Conservation (phyloP, 169 alveolate genomes). For the Cystoisospora suis region DNA sequence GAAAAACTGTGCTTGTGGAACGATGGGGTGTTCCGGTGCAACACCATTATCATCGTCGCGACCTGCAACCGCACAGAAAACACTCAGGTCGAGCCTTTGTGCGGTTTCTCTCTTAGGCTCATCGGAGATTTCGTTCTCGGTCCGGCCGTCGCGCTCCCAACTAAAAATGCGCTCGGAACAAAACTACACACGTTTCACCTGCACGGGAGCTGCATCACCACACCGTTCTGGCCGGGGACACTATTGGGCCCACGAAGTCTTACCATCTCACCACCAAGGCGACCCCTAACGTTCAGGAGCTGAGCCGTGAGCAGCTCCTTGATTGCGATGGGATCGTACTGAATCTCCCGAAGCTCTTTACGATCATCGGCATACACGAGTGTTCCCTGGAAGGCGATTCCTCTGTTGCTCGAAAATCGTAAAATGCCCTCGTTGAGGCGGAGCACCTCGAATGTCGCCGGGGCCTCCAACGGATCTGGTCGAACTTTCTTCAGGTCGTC, state of each 20-base stretch:
- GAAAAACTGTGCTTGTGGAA: conserved; percentile 58
- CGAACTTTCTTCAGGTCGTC: background rate
- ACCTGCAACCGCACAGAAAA: conserved; percentile 7
- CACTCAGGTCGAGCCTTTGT: background rate
- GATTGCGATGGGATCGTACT: conserved; percentile 51
- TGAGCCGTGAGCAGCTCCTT: conserved; percentile 50
- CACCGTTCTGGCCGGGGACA: too few species aligned
- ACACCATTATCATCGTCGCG: conserved; percentile 45
- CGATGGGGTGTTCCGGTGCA: conserved; percentile 37
- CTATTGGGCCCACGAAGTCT: too few species aligned
- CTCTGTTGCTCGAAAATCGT: background rate
- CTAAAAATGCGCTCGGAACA: too few species aligned
- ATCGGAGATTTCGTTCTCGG: background rate
- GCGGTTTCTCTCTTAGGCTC: background rate
- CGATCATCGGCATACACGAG: conserved; percentile 47
- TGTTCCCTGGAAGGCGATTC: conserved; percentile 41
- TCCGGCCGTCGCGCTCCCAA: too few species aligned
- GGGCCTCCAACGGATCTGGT: conserved; percentile 28
- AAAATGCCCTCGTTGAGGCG: background rate
- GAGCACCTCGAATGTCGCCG: background rate
- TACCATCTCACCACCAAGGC: conserved; percentile 62
- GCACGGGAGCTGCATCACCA: background rate
- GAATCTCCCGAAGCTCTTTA: conserved; percentile 36
- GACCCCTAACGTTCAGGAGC: background rate
- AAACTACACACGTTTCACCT: background rate